phyloP scores from a whole-genome alignment of 306 rosid species.

The Malus asiatica region DNA sequence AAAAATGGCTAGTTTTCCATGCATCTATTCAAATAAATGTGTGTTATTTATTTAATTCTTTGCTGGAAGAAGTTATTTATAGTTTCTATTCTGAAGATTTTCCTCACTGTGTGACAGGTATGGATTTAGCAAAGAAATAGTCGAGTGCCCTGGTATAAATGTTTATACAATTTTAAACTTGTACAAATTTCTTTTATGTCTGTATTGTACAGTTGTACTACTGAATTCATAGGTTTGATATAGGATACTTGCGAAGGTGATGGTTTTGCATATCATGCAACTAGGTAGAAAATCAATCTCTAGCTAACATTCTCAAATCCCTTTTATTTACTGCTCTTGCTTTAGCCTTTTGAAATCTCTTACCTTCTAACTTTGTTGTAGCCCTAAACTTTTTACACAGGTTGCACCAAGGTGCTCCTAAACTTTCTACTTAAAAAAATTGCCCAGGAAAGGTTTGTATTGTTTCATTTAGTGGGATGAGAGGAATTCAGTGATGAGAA shows the following conservation, averaged over 20 bases:
- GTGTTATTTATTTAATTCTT: neutral
- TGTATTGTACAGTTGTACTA: neutral
- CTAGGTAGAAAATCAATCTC: neutral
- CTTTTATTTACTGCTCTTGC: neutral
- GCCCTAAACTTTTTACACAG: no score
- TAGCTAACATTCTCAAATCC: neutral
- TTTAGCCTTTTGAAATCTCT: neutral
- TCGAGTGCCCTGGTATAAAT: constrained; percentile 76
- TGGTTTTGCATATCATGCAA: neutral
- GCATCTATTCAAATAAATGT: neutral
- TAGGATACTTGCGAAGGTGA: neutral
- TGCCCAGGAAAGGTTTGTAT: neutral
- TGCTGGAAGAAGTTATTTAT: neutral
- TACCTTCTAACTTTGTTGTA: no score
- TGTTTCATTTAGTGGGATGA: neutral
- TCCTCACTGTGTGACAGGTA: constrained; percentile 47
- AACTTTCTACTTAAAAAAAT: no score
- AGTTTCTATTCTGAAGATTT: constrained; percentile 1
- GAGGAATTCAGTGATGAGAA: neutral
- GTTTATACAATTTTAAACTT: neutral
- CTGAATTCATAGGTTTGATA: neutral
- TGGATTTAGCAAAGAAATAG: constrained; percentile 86
- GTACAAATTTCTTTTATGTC: neutral
- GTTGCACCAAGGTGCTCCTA: no score
- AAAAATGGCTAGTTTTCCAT: neutral